Percentiles rank a stretch among this genome's conserved stretches.
phyloP scores from a whole-genome alignment of 345 rosid species.

The Psidium guajava region DNA sequence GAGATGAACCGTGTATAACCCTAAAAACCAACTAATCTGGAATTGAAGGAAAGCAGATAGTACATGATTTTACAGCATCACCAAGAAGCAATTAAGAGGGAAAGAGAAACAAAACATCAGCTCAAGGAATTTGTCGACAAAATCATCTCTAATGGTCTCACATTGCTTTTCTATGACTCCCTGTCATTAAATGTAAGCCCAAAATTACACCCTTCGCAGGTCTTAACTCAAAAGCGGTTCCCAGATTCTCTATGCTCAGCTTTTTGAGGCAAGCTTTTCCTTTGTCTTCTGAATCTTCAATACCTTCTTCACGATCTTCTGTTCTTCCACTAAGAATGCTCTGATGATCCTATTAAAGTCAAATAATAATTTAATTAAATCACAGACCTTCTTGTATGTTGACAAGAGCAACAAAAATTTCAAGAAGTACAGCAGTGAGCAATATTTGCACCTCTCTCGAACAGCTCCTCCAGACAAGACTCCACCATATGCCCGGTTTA shows the following conservation, averaged over 20 bases:
- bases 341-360: conserved; percentile 35
- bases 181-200: background rate
- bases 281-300: background rate
- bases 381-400: background rate
- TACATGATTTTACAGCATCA: background rate
- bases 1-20: background rate
- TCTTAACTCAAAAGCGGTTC: background rate
- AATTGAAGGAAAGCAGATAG: background rate
- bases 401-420: background rate
- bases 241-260: conserved; percentile 1
- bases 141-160: background rate
- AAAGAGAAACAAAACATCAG: conserved; percentile 9
- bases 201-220: background rate
- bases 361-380: background rate
- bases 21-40: background rate
- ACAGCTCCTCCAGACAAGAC: conserved; percentile 44
- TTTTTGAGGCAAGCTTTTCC: conserved; percentile 35
- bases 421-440: background rate
- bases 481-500: conserved; percentile 6
- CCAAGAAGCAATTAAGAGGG: background rate
- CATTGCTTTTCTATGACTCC: background rate
- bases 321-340: conserved; percentile 41
- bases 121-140: conserved; percentile 9
- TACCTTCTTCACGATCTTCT: background rate
- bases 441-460: conserved; percentile 48